Percentiles rank a stretch among this genome's conserved stretches.
Evolutionary conservation across 495 filamentous ascomycete species (phyloP).

Genomic region (Penicillium simplicissimum): DNA sequence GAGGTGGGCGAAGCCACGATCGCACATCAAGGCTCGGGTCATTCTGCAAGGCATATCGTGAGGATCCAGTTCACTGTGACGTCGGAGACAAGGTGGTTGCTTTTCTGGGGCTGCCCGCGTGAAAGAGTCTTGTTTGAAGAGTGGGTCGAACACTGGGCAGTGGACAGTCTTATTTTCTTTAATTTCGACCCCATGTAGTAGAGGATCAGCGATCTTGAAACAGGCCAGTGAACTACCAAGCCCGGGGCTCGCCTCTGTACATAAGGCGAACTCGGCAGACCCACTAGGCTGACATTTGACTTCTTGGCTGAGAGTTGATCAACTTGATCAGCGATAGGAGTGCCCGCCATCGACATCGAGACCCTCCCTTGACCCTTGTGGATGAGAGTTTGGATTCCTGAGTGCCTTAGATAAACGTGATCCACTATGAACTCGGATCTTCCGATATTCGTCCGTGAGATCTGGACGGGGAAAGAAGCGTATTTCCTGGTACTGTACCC

Average conservation of each 20-base stretch:
- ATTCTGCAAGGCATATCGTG: conserved; percentile 3
- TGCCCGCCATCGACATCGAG: background rate
- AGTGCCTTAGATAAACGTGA: background rate
- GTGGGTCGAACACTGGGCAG: background rate
- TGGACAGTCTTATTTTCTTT: background rate
- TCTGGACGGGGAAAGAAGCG: background rate
- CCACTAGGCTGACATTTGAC: conserved; percentile 22
- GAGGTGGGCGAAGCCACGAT: background rate
- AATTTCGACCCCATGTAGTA: conserved; percentile 12
- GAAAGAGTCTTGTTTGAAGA: background rate
- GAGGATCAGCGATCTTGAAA: conserved; percentile 27
- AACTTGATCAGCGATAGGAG: background rate
- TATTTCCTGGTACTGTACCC: background rate
- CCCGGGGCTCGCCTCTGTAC: conserved; percentile 4
- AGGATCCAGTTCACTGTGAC: conserved; percentile 1
- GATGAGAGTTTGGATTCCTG: background rate
- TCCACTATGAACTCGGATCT: conserved; percentile 2
- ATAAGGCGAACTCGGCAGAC: conserved; percentile 17
- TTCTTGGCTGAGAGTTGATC: background rate
- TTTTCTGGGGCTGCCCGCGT: background rate
- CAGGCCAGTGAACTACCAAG: conserved; percentile 15
- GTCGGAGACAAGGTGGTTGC: background rate
- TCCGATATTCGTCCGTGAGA: background rate
- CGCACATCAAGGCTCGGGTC: background rate
- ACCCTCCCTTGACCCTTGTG: too few species aligned